Conservation (phyloP, 2,329 filamentous ascomycete genomes). For the Sporothrix mexicana region DNA sequence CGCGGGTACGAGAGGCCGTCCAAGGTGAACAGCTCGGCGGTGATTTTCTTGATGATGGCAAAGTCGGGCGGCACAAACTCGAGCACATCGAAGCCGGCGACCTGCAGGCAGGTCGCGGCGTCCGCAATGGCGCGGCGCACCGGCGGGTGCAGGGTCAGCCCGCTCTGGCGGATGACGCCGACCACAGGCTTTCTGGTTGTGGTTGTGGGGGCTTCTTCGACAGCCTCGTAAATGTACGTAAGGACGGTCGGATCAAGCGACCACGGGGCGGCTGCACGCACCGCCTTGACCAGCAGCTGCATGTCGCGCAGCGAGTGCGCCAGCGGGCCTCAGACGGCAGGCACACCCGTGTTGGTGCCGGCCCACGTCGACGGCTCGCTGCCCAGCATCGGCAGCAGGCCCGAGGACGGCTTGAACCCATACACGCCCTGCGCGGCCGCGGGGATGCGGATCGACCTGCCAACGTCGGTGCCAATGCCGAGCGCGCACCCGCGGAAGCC, state of each 20-base stretch:
- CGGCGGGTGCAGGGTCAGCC: neutral
- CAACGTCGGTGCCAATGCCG: neutral
- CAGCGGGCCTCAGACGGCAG: neutral
- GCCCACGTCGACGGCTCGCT: neutral
- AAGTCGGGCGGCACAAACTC: neutral
- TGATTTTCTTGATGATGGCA: neutral
- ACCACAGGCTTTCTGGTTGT: neutral
- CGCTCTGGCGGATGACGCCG: neutral
- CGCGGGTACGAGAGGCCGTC: neutral
- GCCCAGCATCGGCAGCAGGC: neutral
- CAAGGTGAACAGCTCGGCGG: neutral
- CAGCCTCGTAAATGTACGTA: neutral
- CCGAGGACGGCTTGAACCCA: neutral
- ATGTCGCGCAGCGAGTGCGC: neutral
- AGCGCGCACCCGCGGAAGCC: neutral
- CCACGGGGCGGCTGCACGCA: neutral
- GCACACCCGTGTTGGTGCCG: neutral
- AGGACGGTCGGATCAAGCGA: neutral
- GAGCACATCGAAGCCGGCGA: neutral
- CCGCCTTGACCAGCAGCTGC: neutral
- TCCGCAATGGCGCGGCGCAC: neutral
- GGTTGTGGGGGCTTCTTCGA: too few species aligned
- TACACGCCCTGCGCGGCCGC: neutral
- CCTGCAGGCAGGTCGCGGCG: neutral
- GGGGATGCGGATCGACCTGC: neutral